A percentile compares a stretch with the other conserved stretches of the same genome.
phyloP scores from a whole-genome alignment of 805 yeast genomes.

The Monosporozyma solicola region DNA sequence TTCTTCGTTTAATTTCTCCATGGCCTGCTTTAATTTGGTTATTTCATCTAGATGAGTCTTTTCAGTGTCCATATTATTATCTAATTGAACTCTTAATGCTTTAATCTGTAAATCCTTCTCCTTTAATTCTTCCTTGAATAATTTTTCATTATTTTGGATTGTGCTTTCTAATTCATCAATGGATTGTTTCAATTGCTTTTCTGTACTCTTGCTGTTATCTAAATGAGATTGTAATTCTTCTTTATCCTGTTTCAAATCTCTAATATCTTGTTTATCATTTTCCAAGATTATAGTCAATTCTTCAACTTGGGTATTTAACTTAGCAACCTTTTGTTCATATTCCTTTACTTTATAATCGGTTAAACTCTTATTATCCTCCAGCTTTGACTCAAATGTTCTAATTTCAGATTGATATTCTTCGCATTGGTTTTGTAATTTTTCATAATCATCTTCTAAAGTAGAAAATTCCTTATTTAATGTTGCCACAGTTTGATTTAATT shows the following conservation, averaged over 20 bases:
- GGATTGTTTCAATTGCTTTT: slow-evolving; percentile 27
- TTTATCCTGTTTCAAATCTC: slow-evolving; percentile 30
- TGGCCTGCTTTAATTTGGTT: slow-evolving; percentile 19
- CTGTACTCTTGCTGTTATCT: slow-evolving; percentile 10
- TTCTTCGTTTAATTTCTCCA: slow-evolving; percentile 15
- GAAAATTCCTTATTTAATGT: slow-evolving; percentile 36
- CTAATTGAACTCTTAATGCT: slow-evolving; percentile 23
- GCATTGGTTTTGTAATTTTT: slow-evolving; percentile 45
- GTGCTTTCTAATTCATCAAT: slow-evolving; percentile 22
- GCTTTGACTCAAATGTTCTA: slow-evolving; percentile 31
- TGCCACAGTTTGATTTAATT: slow-evolving; percentile 27
- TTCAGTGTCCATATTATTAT: slow-evolving; percentile 14
- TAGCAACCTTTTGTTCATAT: slow-evolving; percentile 12
- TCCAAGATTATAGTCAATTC: slow-evolving; percentile 34
- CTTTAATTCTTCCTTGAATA: slow-evolving; percentile 17
- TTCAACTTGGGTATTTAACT: slow-evolving; percentile 23
- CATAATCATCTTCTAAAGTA: slow-evolving; percentile 43
- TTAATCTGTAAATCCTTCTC: slow-evolving; percentile 20
- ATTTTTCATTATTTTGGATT: slow-evolving; percentile 2
- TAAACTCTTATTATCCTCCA: slow-evolving; percentile 33
- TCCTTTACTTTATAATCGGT: slow-evolving; percentile 29
- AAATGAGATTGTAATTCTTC: slow-evolving; percentile 29
- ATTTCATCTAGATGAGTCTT: slow-evolving; percentile 8
- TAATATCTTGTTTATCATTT: slow-evolving; percentile 28
- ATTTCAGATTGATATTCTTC: slow-evolving; percentile 37